These are phyloP conservation scores for Catharanthus roseus DNA, from an alignment of 257 asterid genomes.

Conservation along the genomic window DNA sequence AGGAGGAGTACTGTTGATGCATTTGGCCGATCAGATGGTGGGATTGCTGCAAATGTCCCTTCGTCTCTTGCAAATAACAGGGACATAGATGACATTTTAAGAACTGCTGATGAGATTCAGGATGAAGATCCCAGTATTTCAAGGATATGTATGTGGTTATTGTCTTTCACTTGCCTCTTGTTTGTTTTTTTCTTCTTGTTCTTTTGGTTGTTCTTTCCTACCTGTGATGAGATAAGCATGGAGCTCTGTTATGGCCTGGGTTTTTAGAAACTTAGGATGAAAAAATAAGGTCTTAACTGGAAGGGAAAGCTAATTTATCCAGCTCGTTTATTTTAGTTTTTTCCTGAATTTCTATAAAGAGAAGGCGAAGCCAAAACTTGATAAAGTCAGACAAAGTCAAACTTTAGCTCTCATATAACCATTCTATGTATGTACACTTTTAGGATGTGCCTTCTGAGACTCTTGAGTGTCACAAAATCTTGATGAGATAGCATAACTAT, in stretches of 20 bases:
- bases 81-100: constrained; percentile 82
- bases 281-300: neutral
- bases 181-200: neutral
- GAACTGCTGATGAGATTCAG: constrained; percentile 97
- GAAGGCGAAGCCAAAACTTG: neutral
- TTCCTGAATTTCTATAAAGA: neutral
- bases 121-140: constrained; percentile 79
- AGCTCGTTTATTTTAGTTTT: neutral
- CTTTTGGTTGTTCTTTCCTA: neutral
- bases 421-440: neutral
- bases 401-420: neutral
- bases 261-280: neutral
- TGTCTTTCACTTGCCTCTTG: constrained; percentile 2
- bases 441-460: neutral
- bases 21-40: constrained; percentile 51
- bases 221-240: neutral
- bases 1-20: constrained; percentile 41
- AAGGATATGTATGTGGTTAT: constrained; percentile 56
- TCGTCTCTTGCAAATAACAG: constrained; percentile 80
- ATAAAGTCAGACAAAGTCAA: neutral
- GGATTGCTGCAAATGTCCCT: constrained; percentile 88
- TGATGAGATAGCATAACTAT: too few relatives aligned
- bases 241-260: neutral
- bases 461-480: too few relatives aligned
- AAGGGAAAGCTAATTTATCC: neutral